Evolutionary conservation across 305 asterid genomes (phyloP).

Genomic region (Fraxinus paxiana): DNA sequence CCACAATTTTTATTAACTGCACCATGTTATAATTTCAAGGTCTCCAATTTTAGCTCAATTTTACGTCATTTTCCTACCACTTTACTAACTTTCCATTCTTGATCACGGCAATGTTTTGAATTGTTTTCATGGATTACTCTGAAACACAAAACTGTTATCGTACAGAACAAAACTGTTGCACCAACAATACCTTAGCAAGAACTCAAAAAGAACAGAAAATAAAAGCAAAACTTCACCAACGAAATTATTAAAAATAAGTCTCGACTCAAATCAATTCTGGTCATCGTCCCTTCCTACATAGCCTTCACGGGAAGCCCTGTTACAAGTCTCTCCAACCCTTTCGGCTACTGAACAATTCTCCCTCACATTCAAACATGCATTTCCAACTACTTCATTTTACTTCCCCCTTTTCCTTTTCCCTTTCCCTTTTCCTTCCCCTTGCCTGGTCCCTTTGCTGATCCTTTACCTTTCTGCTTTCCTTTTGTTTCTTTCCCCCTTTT

Average conservation of each 20-base stretch:
- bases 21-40: background rate
- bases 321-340: background rate
- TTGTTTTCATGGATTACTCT: background rate
- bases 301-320: background rate
- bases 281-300: background rate
- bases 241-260: background rate
- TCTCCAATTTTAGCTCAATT: background rate
- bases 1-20: background rate
- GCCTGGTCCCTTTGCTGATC: constrained; percentile 28
- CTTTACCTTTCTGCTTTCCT: constrained; percentile 62
- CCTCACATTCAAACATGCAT: background rate
- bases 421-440: constrained; percentile 33
- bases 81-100: background rate
- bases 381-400: constrained; percentile 20
- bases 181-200: background rate
- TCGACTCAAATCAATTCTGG: background rate
- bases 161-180: background rate
- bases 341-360: background rate
- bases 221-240: background rate
- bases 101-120: background rate
- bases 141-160: background rate
- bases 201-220: background rate
- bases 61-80: background rate
- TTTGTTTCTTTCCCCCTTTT: constrained; percentile 57
- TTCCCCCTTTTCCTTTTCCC: background rate